These are phyloP conservation scores for Kentomonas sorsogonicus DNA, from an alignment of 208 protist species.

Conservation along the genomic window DNA sequence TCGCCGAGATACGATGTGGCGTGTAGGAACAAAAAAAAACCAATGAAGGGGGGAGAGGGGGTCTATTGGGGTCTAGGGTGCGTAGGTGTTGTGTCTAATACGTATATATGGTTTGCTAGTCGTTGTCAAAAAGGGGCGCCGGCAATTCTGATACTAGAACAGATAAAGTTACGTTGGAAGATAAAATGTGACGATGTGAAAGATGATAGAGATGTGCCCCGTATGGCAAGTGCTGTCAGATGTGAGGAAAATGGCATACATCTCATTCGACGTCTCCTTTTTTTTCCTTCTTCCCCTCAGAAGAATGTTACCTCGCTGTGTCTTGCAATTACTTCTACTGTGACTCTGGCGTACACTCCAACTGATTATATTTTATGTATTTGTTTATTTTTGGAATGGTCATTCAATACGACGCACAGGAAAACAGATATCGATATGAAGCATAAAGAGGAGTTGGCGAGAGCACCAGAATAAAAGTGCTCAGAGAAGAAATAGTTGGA, in stretches of 20 bases:
- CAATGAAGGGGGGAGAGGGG: no score
- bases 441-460: conserved; percentile 14
- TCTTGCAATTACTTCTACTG: neutral
- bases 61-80: no score
- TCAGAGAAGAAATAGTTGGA: conserved; percentile 20
- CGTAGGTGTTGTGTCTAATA: conserved; percentile 28
- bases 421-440: conserved; percentile 37
- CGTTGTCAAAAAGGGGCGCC: neutral
- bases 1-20: no score
- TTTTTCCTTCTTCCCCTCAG: conserved; percentile 2
- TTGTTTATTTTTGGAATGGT: conserved; percentile 28
- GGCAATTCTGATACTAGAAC: neutral
- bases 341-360: conserved; percentile 7
- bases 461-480: neutral
- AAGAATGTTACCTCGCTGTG: neutral
- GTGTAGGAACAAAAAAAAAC: no score
- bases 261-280: neutral
- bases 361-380: neutral
- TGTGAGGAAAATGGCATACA: neutral
- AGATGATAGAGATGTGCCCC: conserved; percentile 9
- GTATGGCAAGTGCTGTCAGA: neutral
- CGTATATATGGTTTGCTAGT: conserved; percentile 22
- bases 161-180: neutral
- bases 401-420: conserved; percentile 40
- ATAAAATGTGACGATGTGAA: conserved; percentile 31